These are phyloP conservation scores for Silene conica DNA, from an alignment of 148 eudicot species.

Conservation along the genomic window DNA sequence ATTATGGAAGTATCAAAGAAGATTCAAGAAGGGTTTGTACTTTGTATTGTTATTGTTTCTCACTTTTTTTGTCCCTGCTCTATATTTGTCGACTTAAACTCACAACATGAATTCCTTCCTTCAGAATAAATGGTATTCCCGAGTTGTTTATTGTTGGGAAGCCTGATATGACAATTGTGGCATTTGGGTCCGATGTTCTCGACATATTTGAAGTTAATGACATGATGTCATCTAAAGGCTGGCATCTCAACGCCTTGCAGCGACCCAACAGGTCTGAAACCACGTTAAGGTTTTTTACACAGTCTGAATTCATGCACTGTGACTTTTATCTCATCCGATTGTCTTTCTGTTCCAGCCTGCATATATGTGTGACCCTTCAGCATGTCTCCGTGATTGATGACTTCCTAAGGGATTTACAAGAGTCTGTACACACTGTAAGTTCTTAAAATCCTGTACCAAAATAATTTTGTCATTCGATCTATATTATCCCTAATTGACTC, in stretches of 20 bases:
- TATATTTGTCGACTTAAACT: background rate
- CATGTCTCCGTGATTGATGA: slow-evolving; percentile 67
- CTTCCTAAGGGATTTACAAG: slow-evolving; percentile 69
- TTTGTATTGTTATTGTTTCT: too few species aligned
- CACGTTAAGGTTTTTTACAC: background rate
- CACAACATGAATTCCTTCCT: background rate
- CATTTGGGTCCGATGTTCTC: slow-evolving; percentile 62
- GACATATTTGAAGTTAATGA: slow-evolving; percentile 99
- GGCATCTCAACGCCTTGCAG: slow-evolving; percentile 95
- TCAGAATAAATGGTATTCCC: slow-evolving; percentile 67
- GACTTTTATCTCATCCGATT: slow-evolving; percentile 2
- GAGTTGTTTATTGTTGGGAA: slow-evolving; percentile 74
- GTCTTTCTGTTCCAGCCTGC: slow-evolving; percentile 49
- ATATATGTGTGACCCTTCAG: slow-evolving; percentile 94
- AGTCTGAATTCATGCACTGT: background rate
- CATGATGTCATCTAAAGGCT: slow-evolving; percentile 82
- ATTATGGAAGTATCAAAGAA: slow-evolving; percentile 92
- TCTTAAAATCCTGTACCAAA: slow-evolving; percentile 6
- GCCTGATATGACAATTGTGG: slow-evolving; percentile 98
- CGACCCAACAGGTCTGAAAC: slow-evolving; percentile 68
- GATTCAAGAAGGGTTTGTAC: slow-evolving; percentile 67
- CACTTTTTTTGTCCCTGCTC: background rate
- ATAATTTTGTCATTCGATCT: background rate
- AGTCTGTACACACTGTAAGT: slow-evolving; percentile 78
- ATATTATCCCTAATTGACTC: background rate